Conservation (phyloP, 2,329 filamentous ascomycete species). For the Aspergillus udagawae region DNA sequence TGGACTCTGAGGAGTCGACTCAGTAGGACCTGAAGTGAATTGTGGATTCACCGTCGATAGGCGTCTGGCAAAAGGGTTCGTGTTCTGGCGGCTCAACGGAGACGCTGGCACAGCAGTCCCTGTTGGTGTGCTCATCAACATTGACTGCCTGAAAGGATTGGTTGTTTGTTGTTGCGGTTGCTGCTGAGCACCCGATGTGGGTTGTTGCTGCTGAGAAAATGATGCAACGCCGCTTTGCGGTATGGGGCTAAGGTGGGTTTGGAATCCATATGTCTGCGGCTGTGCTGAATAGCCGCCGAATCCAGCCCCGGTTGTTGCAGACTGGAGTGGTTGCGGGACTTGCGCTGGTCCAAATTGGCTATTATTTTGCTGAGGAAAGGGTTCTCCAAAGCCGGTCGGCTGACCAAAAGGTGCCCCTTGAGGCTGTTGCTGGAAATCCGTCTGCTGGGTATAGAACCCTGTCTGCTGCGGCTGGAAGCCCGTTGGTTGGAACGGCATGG, state of each 20-base stretch:
- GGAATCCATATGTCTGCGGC: constrained; percentile 55
- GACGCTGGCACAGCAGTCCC: constrained; percentile 47
- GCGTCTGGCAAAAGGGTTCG: constrained; percentile 80
- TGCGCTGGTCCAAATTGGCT: constrained; percentile 37
- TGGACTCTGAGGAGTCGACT: constrained; percentile 22
- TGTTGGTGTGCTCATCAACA: constrained; percentile 57
- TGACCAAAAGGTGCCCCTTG: constrained; percentile 19
- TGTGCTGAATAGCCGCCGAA: constrained; percentile 78
- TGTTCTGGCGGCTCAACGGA: constrained; percentile 60
- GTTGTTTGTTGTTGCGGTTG: constrained; percentile 55
- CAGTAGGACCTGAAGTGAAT: constrained; percentile 18
- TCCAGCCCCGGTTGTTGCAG: constrained; percentile 67
- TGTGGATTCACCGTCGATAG: constrained; percentile 33
- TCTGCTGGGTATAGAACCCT: constrained; percentile 31
- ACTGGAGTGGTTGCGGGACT: constrained; percentile 50
- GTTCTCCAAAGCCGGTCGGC: constrained; percentile 16
- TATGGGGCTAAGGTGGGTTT: constrained; percentile 42
- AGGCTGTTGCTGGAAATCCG: constrained; percentile 34
- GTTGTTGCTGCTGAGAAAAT: constrained; percentile 43
- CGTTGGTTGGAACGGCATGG: constrained; percentile 20
- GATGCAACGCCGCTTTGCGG: constrained; percentile 47
- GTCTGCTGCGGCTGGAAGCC: constrained; percentile 35
- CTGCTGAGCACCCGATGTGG: constrained; percentile 18
- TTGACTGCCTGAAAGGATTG: constrained; percentile 92
- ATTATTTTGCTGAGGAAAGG: constrained; percentile 24